Evolutionary conservation across 257 asterid genomes (phyloP), one percentile per base, ranked within the genome.

Genomic region (Solanum clarkiae): DNA sequence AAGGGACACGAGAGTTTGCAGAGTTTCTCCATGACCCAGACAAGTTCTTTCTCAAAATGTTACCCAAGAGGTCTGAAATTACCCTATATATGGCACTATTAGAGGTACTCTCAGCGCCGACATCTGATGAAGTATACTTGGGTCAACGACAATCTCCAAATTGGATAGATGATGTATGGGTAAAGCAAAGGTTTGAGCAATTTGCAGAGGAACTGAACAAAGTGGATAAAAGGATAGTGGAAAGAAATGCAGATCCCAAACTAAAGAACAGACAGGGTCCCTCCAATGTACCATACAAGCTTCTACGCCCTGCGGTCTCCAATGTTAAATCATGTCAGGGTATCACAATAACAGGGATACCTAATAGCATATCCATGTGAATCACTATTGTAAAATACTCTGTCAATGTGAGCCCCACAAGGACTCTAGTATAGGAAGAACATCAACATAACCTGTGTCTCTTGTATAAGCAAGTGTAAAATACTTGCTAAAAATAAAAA

Each of bases 1-100:
- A 90, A 88, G 94, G 92, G 85, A 91, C 93, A 82, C 66, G 20
- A 74, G 94, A 90, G 75, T 91, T 89, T n/a, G 94, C 92, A 32
- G 91, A 89, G 81, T 88, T 91, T 85, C 91, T 89, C 57, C 79
- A 54, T 36, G 84, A 88, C 84, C 92, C 93, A 2, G 92, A 91
- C 59, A 89, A 75, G 72, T 89, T 81, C 81, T 91, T 81, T 60
- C 88, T 90, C 24, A 68, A 86, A 40, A 91, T 88, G 90, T 82
- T 91, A 65, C 93, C 93, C 47, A 80, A 54, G 14, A 90, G 82
- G 80, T 89, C 87, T 81, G 92, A 91, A 86, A 88, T 56, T 85
- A 82, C 89, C 55, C 85, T 88, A 8, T 83, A 90, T 55, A 85
- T 91, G 86, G 92, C 92, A 24, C 57, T 89, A 63, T 87, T 88